Conservation (phyloP, 148 eudicot genomes). For the Pouteria glomerata region DNA sequence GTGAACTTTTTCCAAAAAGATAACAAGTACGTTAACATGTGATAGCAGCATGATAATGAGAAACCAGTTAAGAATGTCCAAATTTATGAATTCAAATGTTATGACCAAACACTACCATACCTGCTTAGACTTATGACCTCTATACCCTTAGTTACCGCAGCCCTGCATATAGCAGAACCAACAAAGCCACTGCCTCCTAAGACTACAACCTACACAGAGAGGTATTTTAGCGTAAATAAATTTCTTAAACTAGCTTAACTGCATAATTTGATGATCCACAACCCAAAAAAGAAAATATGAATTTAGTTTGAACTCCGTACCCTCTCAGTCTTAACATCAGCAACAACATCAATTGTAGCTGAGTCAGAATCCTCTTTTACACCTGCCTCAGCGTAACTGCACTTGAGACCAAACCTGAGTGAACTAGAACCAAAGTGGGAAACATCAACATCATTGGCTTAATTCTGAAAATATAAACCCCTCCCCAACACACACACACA, state of each 20-base stretch:
- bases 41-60: neutral
- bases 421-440: constrained; percentile 27
- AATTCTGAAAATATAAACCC: neutral
- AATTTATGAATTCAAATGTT: neutral
- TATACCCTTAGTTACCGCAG: constrained; percentile 86
- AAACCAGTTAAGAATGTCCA: neutral
- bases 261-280: neutral
- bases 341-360: constrained; percentile 72
- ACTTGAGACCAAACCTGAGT: constrained; percentile 44
- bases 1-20: neutral
- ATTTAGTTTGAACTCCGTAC: constrained; percentile 33
- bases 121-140: constrained; percentile 96
- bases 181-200: constrained; percentile 98
- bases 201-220: constrained; percentile 74
- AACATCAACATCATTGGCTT: constrained; percentile 6
- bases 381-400: constrained; percentile 59
- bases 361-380: constrained; percentile 38
- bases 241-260: neutral
- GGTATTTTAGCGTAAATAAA: constrained; percentile 12
- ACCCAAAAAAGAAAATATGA: neutral
- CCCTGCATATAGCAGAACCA: constrained; percentile 99
- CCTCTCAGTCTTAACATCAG: constrained; percentile 75
- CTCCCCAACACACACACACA: too few species aligned
- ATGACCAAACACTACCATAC: constrained; percentile 25
- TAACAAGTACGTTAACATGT: neutral